Percentiles rank a stretch among this genome's conserved stretches.
These are phyloP conservation scores for Pleurotus sapidus DNA, from an alignment of 768 basidiomycete genomes.

Conservation along the genomic window DNA sequence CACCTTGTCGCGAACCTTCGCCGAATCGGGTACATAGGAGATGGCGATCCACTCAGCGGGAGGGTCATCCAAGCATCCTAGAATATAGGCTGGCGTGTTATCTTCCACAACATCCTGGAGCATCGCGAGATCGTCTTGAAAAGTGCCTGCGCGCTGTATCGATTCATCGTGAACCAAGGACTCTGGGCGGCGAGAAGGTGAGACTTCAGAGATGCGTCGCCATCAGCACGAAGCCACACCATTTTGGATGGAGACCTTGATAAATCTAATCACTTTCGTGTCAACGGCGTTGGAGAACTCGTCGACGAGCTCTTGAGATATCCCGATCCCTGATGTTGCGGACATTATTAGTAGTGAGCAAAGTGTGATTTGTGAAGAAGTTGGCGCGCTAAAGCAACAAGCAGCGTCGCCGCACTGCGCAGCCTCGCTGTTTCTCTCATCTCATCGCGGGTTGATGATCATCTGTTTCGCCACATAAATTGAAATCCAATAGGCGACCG, in stretches of 20 bases:
- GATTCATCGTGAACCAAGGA: conserved; percentile 60
- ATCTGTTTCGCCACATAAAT: neutral
- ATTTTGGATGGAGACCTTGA: conserved; percentile 74
- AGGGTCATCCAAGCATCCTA: conserved; percentile 61
- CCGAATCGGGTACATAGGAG: conserved; percentile 80
- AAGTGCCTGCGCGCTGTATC: conserved; percentile 43
- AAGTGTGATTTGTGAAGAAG: neutral
- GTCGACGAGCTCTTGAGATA: conserved; percentile 54
- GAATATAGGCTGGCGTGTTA: conserved; percentile 69
- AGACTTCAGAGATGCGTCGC: conserved; percentile 12
- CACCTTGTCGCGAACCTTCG: conserved; percentile 82
- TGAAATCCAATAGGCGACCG: neutral
- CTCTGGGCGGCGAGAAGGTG: conserved; percentile 41
- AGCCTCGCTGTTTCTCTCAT: too few relatives aligned
- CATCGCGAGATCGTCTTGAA: conserved; percentile 58
- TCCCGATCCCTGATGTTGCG: conserved; percentile 67
- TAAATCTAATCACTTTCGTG: conserved; percentile 55
- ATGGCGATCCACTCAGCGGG: conserved; percentile 69
- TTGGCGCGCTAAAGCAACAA: conserved; percentile 4
- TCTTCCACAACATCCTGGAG: conserved; percentile 60
- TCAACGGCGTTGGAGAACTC: conserved; percentile 59
- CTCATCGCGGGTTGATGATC: neutral
- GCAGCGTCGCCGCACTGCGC: neutral
- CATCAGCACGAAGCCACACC: conserved; percentile 41
- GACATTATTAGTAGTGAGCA: conserved; percentile 53